These are phyloP conservation scores for Chlorella sorokiniana DNA, from an alignment of 139 green algal genomes.

Conservation along the genomic window DNA sequence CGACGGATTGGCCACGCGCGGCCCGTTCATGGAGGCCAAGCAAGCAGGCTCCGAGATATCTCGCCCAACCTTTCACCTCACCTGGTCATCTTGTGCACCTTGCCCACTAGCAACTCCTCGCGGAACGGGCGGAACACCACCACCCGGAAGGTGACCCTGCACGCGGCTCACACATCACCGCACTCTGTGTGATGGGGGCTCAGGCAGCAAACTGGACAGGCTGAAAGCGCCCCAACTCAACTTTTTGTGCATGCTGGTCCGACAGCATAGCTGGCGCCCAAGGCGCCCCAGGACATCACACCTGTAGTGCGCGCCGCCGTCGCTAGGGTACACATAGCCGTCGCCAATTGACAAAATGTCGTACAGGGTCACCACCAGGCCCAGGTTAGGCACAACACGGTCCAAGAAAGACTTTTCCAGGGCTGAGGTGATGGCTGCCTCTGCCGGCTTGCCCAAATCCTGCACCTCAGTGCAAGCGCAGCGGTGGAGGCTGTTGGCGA, in stretches of 20 bases:
- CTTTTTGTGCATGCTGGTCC: background rate
- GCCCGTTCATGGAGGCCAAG: background rate
- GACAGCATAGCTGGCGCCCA: too few relatives aligned
- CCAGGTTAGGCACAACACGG: slow-evolving; percentile 71
- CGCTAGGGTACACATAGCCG: slow-evolving; percentile 83
- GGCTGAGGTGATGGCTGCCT: slow-evolving; percentile 71
- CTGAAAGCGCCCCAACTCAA: too few relatives aligned
- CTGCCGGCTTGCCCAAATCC: slow-evolving; percentile 68
- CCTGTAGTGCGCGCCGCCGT: slow-evolving; percentile 77
- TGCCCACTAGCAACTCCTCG: slow-evolving; percentile 84
- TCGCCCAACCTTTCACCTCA: slow-evolving; percentile 23
- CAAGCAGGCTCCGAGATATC: background rate
- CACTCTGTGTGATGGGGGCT: too few relatives aligned
- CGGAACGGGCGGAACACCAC: slow-evolving; percentile 92
- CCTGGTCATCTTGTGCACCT: slow-evolving; percentile 66
- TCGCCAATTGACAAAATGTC: slow-evolving; percentile 80
- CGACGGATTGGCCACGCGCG: too few relatives aligned
- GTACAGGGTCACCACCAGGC: slow-evolving; percentile 87
- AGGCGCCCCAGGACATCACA: too few relatives aligned
- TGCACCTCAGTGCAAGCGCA: background rate
- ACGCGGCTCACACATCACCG: too few relatives aligned
- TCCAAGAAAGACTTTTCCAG: slow-evolving; percentile 78
- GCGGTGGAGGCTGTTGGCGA: background rate
- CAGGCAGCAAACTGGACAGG: too few relatives aligned
- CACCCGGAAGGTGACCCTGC: slow-evolving; percentile 72